Percentiles rank a stretch among this genome's conserved stretches.
These are phyloP conservation scores for Ettlia oleoabundans DNA, from an alignment of 139 green algal genomes.

Conservation along the genomic window DNA sequence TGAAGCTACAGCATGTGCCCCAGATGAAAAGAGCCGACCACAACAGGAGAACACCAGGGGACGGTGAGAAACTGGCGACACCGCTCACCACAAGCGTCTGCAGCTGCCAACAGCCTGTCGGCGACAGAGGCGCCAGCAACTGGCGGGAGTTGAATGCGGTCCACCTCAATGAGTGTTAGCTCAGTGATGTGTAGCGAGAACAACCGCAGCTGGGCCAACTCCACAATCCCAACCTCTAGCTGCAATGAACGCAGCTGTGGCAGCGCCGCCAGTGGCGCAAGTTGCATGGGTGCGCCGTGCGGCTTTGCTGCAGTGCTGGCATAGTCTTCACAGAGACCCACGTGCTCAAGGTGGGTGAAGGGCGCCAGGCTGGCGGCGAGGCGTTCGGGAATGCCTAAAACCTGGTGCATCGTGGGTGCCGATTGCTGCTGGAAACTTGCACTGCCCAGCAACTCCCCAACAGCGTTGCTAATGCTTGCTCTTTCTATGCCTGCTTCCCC, in stretches of 20 bases:
- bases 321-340: constrained; percentile 4
- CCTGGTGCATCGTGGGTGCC: neutral
- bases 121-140: neutral
- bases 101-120: neutral
- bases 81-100: neutral
- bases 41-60: neutral
- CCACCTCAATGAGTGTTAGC: constrained; percentile 2
- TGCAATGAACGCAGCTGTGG: neutral
- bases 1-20: neutral
- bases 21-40: neutral
- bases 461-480: neutral
- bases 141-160: neutral
- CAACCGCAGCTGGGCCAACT: neutral
- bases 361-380: neutral
- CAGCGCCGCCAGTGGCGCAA: neutral
- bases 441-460: neutral
- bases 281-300: neutral
- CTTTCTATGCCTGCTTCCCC: neutral
- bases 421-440: neutral
- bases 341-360: neutral
- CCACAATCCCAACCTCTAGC: constrained; percentile 5
- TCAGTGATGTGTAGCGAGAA: neutral
- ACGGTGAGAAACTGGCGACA: neutral
- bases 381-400: constrained; percentile 5
- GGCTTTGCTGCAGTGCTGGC: neutral